Conservation (phyloP, 75 land plant genomes). For the Selaginella moellendorffii region DNA sequence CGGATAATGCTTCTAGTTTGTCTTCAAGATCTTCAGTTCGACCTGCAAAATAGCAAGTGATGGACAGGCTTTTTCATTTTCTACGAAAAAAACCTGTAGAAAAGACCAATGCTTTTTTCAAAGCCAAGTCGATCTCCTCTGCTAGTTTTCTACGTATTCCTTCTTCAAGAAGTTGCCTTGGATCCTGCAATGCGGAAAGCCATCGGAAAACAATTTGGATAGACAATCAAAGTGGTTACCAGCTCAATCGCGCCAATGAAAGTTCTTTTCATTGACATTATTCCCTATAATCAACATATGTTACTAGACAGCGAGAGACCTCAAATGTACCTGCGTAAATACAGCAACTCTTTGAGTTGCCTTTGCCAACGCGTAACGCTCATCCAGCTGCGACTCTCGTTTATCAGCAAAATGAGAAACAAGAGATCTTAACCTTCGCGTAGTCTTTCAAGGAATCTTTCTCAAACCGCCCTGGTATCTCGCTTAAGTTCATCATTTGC, state of each 20-base stretch:
- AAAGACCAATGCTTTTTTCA: conserved; percentile 18
- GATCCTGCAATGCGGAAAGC: conserved; percentile 16
- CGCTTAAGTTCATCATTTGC: conserved; percentile 17
- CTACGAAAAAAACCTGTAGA: conserved; percentile 6
- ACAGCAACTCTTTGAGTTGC: conserved; percentile 31
- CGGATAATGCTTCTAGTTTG: conserved; percentile 13
- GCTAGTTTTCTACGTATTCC: conserved; percentile 31
- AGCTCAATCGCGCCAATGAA: conserved; percentile 31
- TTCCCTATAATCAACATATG: conserved; percentile 19
- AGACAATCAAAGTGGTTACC: conserved; percentile 10
- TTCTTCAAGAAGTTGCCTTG: conserved; percentile 30
- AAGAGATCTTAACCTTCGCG: conserved; percentile 18
- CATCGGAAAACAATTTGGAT: too few species aligned
- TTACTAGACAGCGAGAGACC: neutral
- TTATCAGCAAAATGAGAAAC: neutral
- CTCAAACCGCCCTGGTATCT: conserved; percentile 31
- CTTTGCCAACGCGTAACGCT: conserved; percentile 25
- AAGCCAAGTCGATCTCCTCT: conserved; percentile 14
- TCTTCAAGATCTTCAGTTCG: conserved; percentile 20
- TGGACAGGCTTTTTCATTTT: neutral
- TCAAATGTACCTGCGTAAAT: conserved; percentile 21
- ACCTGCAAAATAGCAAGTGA: conserved; percentile 8
- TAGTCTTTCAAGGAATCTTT: conserved; percentile 26
- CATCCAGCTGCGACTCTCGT: conserved; percentile 13
- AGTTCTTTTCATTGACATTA: conserved; percentile 30